Evolutionary conservation across 2,329 filamentous ascomycete genomes (phyloP).

Genomic region (Trichoderma sp.): DNA sequence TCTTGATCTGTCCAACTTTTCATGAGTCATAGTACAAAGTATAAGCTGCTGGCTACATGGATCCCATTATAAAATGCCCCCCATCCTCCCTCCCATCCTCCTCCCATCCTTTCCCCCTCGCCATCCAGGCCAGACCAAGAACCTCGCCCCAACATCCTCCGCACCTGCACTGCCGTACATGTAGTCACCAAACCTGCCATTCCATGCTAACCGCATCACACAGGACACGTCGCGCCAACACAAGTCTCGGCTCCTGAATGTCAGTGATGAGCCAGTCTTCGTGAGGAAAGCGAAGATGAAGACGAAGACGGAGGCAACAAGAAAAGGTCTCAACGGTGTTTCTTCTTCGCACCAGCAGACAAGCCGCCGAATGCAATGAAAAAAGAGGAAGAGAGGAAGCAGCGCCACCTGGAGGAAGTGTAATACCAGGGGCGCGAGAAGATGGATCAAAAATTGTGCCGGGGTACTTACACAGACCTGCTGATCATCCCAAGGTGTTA

Average conservation of each 20-base stretch:
- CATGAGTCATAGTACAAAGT: not conserved
- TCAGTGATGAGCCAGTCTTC: not conserved
- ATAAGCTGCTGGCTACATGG: not conserved
- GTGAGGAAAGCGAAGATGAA: not conserved
- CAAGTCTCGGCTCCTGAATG: not conserved
- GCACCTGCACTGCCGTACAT: not conserved
- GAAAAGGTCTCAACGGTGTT: not conserved
- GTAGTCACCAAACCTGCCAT: not conserved
- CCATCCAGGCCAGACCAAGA: not conserved
- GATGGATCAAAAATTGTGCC: conserved; percentile 1
- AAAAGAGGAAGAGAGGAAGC: not conserved
- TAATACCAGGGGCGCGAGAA: not conserved
- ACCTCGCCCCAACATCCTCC: not conserved
- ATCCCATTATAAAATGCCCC: not conserved
- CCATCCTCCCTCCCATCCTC: not conserved
- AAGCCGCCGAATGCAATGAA: conserved; percentile 7
- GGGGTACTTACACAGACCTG: not conserved
- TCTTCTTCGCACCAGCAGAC: not conserved
- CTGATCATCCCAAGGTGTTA: conserved; percentile 10
- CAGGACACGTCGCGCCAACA: not conserved
- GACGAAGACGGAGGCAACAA: not conserved
- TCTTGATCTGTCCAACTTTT: not conserved
- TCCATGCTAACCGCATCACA: not conserved
- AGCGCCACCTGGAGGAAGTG: not conserved
- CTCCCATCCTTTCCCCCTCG: not conserved